Evolutionary conservation across 2,329 filamentous ascomycete genomes (phyloP), one percentile per base, ranked within the genome.

Genomic region (Sodiomyces alkalinus): DNA sequence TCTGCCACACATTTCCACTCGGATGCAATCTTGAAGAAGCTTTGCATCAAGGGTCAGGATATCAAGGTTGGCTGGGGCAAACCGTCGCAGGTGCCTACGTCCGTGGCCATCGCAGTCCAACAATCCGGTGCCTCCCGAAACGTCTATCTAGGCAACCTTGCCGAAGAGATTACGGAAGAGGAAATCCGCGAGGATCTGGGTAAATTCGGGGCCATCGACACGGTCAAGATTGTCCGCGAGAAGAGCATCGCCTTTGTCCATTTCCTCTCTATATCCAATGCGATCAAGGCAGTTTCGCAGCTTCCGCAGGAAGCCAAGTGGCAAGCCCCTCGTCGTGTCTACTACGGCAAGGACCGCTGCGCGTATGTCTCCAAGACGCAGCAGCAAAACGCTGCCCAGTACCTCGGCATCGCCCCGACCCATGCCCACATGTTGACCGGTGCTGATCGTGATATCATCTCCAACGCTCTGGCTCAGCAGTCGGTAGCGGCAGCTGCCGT

Each of bases 61-160:
- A 94, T 98, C 64, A 98, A 98, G 66, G 86, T 98, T 45, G 90
- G 90, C 37, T 98, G 90, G 90, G 90, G 90, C 38, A 98, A 98
- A 60, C 87, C 90, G 18, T 96, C 90, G 4, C 87, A 93, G 55
- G 90, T 98, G 1, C 90, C 90, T 4, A 96, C 87, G 3, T 96
- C 90, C 3, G 90, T 98, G 26, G 85, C 86, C n/a, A 65, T 96
- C 33, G 87, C 90, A 26, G 90, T 96, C 18, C 90, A 98, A 59
- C 90, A 98, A 56, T 94, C 86, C 9, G 86, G 86, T 29, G 90
- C 90, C 17, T 98, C 90, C 12, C 74, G 90, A 39, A 98, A 98
- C 48, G 90, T 98, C 19, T 98, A 98, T 49, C 66, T 98, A 23
- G 90, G 90, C 30, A 96, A 93, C 49, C 56, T 98, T 33, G 70